Conservation (phyloP, 768 basidiomycete genomes). For the Pisolithus tinctorius region DNA sequence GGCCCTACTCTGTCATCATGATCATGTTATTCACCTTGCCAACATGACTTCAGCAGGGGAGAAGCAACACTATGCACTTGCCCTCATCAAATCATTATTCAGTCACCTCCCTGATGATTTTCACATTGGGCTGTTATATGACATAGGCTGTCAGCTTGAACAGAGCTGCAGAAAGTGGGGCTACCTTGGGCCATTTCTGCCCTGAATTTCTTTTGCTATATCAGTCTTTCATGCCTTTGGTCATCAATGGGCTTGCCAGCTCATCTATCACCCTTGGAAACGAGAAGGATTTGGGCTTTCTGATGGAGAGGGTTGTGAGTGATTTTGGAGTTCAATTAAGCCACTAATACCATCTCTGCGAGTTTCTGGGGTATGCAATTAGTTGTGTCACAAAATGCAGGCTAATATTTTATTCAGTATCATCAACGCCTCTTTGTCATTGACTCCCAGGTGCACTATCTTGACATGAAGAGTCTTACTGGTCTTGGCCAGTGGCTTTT, state of each 20-base stretch:
- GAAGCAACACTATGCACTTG: slow-evolving; percentile 18
- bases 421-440: slow-evolving; percentile 22
- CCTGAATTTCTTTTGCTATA: slow-evolving; percentile 20
- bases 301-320: slow-evolving; percentile 24
- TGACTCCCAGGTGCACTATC: slow-evolving; percentile 18
- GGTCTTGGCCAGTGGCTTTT: slow-evolving; percentile 12
- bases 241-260: slow-evolving; percentile 30
- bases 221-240: slow-evolving; percentile 31
- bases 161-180: slow-evolving; percentile 11
- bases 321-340: slow-evolving; percentile 19
- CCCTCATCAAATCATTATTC: slow-evolving; percentile 12
- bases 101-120: slow-evolving; percentile 10
- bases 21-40: slow-evolving; percentile 11
- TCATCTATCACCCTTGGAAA: slow-evolving; percentile 31
- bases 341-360: slow-evolving; percentile 13
- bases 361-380: slow-evolving; percentile 13
- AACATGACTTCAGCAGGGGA: slow-evolving; percentile 15
- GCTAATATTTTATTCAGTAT: slow-evolving; percentile 16
- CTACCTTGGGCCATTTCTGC: slow-evolving; percentile 5
- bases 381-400: neutral
- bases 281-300: slow-evolving; percentile 16
- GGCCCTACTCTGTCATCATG: slow-evolving; percentile 17
- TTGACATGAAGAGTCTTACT: slow-evolving; percentile 6
- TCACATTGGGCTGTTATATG: slow-evolving; percentile 14
- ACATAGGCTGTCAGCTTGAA: slow-evolving; percentile 20